Evolutionary conservation across 495 filamentous ascomycete genomes (phyloP).

Genomic region (Xylaria curta): DNA sequence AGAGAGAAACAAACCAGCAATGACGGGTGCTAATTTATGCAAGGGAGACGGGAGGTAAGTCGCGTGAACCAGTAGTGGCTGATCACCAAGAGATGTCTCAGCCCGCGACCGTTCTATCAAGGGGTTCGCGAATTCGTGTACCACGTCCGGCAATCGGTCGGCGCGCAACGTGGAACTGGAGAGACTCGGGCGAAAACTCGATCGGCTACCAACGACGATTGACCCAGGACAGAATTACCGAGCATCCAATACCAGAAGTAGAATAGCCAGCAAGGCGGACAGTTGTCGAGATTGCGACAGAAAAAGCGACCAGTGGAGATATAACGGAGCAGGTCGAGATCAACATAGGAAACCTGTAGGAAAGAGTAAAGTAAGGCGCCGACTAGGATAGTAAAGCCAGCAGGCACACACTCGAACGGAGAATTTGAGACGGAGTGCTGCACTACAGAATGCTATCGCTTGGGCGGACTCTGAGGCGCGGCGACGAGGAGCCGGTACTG

Average conservation of each 20-base stretch:
- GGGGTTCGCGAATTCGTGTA: constrained; percentile 32
- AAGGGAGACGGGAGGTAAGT: constrained; percentile 28
- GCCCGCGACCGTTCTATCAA: constrained; percentile 22
- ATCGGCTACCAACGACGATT: constrained; percentile 36
- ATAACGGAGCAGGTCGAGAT: constrained; percentile 12
- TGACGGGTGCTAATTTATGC: constrained; percentile 26
- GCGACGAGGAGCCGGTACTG: constrained; percentile 21
- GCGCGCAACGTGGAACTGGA: constrained; percentile 35
- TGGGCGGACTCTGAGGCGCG: constrained; percentile 2
- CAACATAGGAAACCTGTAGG: constrained; percentile 21
- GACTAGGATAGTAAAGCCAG: background rate
- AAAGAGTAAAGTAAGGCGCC: constrained; percentile 2
- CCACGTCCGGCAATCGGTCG: constrained; percentile 34
- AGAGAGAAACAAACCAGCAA: constrained; percentile 4
- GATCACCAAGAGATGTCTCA: constrained; percentile 30
- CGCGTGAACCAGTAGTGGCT: constrained; percentile 27
- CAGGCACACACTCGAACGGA: background rate
- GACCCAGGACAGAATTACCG: constrained; percentile 26
- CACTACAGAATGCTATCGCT: background rate
- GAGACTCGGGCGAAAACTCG: constrained; percentile 31
- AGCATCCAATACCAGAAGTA: constrained; percentile 33
- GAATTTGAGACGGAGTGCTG: background rate
- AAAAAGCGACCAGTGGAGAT: constrained; percentile 9
- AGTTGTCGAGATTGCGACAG: constrained; percentile 31
- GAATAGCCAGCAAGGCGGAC: constrained; percentile 28